Evolutionary conservation across 2,329 filamentous ascomycete species (phyloP).

Genomic region (Tolypocladium pustulatum): DNA sequence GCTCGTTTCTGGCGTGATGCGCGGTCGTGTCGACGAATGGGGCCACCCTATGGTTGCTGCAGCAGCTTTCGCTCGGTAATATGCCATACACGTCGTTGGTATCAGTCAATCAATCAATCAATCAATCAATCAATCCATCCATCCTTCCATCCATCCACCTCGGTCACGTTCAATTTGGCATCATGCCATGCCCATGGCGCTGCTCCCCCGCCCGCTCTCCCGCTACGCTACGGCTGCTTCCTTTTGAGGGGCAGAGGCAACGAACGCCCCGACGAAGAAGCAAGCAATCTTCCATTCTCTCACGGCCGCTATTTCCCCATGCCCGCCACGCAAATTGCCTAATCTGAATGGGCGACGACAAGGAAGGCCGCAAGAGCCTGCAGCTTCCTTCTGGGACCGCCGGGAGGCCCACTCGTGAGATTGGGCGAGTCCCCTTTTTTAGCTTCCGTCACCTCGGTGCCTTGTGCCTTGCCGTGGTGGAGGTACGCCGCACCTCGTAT

Average conservation of each 20-base stretch:
- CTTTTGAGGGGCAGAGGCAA: background rate
- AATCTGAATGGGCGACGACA: conserved; percentile 10
- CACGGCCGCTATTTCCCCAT: background rate
- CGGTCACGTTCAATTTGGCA: background rate
- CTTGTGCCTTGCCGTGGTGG: background rate
- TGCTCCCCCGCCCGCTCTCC: background rate
- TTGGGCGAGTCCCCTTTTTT: conserved; percentile 6
- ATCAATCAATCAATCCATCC: too few relatives aligned
- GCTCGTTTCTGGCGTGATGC: background rate
- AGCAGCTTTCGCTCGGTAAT: background rate
- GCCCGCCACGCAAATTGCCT: conserved; percentile 12
- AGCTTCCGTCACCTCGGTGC: background rate
- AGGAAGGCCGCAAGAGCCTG: background rate
- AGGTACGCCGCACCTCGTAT: background rate
- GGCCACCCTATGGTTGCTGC: background rate
- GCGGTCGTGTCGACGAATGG: background rate
- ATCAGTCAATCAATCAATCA: background rate
- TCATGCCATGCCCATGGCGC: background rate
- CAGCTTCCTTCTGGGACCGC: conserved; percentile 7
- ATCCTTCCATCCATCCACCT: too few relatives aligned
- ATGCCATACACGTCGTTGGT: too few relatives aligned
- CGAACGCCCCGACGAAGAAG: background rate
- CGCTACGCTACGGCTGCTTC: background rate
- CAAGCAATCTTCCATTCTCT: conserved; percentile 2
- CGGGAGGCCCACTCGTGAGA: conserved; percentile 6